A percentile compares a stretch with the other conserved stretches of the same genome.
Evolutionary conservation across 768 basidiomycete genomes (phyloP).

Genomic region (Naganishia antarctica): DNA sequence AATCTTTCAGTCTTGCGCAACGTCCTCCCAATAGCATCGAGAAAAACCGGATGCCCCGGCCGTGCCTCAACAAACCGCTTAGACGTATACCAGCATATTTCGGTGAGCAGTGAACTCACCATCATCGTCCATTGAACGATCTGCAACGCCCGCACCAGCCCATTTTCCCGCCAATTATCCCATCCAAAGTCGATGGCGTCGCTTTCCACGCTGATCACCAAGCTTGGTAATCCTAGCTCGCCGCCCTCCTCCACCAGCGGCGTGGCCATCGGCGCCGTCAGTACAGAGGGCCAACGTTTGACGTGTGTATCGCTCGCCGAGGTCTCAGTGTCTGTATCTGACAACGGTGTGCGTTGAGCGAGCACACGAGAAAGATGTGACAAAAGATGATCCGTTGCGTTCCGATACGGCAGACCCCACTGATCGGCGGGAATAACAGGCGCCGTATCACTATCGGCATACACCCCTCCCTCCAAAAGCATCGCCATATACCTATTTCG

Average conservation of each 20-base stretch:
- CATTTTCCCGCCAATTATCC: constrained; percentile 37
- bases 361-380: constrained; percentile 33
- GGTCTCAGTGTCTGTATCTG: constrained; percentile 33
- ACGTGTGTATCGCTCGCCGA: too few species aligned
- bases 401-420: constrained; percentile 35
- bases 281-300: too few species aligned
- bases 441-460: constrained; percentile 33
- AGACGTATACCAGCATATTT: too few species aligned
- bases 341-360: constrained; percentile 28
- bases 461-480: constrained; percentile 39
- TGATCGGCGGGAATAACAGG: constrained; percentile 36
- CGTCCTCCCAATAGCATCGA: constrained; percentile 36
- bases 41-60: constrained; percentile 36
- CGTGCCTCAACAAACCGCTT: background rate
- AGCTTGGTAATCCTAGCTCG: too few species aligned
- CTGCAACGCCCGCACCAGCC: constrained; percentile 34
- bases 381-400: constrained; percentile 31
- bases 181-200: constrained; percentile 40
- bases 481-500: constrained; percentile 34
- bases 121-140: constrained; percentile 41
- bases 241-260: too few species aligned
- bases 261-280: too few species aligned
- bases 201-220: constrained; percentile 38
- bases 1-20: constrained; percentile 34
- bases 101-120: too few species aligned